Conservation (phyloP, 2,329 filamentous ascomycete genomes). For the Colletotrichum tofieldiae region DNA sequence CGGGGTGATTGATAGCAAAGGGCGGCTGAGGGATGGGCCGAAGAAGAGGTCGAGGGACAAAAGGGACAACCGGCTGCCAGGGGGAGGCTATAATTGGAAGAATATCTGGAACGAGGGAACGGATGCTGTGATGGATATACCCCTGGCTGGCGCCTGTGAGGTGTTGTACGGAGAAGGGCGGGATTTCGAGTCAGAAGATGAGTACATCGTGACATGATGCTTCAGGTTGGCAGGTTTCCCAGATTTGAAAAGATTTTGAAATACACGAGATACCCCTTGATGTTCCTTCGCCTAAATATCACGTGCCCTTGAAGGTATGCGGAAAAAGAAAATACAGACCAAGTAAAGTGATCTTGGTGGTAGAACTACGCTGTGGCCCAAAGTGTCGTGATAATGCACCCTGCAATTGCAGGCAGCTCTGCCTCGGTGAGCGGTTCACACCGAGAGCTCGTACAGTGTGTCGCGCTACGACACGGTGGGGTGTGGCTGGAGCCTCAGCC, state of each 20-base stretch:
- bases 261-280: slow-evolving; percentile 13
- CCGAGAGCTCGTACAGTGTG: slow-evolving; percentile 42
- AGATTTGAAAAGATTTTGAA: neutral
- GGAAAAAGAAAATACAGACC: neutral
- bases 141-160: slow-evolving; percentile 94
- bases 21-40: slow-evolving; percentile 61
- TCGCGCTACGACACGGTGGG: slow-evolving; percentile 33
- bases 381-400: neutral
- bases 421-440: slow-evolving; percentile 32
- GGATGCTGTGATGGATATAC: slow-evolving; percentile 97
- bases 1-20: slow-evolving; percentile 83
- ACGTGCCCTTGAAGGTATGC: neutral
- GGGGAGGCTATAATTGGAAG: slow-evolving; percentile 77
- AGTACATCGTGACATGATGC: slow-evolving; percentile 39
- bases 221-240: neutral
- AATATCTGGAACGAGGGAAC: slow-evolving; percentile 92
- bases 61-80: slow-evolving; percentile 56
- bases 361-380: neutral
- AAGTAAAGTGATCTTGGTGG: neutral
- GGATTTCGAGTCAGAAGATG: slow-evolving; percentile 47
- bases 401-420: neutral
- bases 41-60: slow-evolving; percentile 51
- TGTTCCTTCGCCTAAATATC: neutral
- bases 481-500: slow-evolving; percentile 43
- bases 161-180: slow-evolving; percentile 83